Percentiles rank a stretch among this genome's conserved stretches.
Evolutionary conservation across 1,284 basidiomycete species (phyloP).

Genomic region (Apiotrichum brassicae): DNA sequence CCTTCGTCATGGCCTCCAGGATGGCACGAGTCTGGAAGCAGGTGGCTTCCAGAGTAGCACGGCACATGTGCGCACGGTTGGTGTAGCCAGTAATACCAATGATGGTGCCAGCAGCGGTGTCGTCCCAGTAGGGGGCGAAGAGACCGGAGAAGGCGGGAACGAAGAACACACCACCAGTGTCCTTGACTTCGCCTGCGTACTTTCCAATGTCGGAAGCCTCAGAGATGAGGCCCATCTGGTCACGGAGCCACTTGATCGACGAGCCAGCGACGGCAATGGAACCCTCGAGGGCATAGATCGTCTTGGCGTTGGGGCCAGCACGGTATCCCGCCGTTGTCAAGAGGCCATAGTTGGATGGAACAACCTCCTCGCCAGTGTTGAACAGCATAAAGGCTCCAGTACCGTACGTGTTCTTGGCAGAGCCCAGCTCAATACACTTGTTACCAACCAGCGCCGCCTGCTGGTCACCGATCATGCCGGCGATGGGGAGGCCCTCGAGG

Average conservation of each 20-base stretch:
- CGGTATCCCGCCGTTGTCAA: slow-evolving; percentile 92
- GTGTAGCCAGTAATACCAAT: slow-evolving; percentile 77
- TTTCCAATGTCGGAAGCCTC: slow-evolving; percentile 77
- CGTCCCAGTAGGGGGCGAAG: slow-evolving; percentile 60
- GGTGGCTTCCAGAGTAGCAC: slow-evolving; percentile 83
- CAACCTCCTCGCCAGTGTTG: slow-evolving; percentile 75
- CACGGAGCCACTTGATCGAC: slow-evolving; percentile 92
- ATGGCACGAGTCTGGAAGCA: slow-evolving; percentile 80
- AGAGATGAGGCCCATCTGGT: slow-evolving; percentile 77
- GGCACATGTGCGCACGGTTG: slow-evolving; percentile 85
- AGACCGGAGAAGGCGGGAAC: slow-evolving; percentile 93
- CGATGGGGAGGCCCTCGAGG: slow-evolving; percentile 73
- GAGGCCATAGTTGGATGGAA: slow-evolving; percentile 77
- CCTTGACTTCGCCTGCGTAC: slow-evolving; percentile 68
- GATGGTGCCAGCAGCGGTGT: slow-evolving; percentile 36
- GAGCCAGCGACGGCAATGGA: slow-evolving; percentile 92
- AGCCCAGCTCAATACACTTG: slow-evolving; percentile 76
- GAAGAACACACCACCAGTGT: slow-evolving; percentile 92
- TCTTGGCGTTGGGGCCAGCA: slow-evolving; percentile 62
- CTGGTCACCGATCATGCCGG: slow-evolving; percentile 91
- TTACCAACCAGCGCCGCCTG: slow-evolving; percentile 95
- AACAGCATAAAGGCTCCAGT: slow-evolving; percentile 95
- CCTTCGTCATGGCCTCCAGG: slow-evolving; percentile 65
- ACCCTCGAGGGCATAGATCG: slow-evolving; percentile 90
- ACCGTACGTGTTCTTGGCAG: slow-evolving; percentile 92